Evolutionary conservation across 192 early-diverging fungal species (phyloP).

Genomic region (Funneliformis mosseae): DNA sequence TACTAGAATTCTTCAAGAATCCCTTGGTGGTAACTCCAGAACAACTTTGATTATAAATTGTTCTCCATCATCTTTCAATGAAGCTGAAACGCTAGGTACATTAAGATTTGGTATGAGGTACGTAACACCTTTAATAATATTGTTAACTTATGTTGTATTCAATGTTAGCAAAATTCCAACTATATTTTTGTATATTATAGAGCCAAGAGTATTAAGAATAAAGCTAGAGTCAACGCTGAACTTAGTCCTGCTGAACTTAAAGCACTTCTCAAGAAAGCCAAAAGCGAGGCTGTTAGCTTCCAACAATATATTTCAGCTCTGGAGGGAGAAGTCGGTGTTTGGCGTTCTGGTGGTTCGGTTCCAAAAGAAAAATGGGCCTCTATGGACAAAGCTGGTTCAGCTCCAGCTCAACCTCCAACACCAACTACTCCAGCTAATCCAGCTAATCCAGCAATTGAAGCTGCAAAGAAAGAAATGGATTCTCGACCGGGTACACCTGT

Average conservation of each 20-base stretch:
- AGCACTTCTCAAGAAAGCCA: constrained; percentile 87
- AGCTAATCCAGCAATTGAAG: constrained; percentile 38
- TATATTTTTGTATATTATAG: constrained; percentile 39
- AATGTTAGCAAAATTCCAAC: not conserved
- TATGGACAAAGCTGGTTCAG: constrained; percentile 53
- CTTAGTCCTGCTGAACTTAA: constrained; percentile 95
- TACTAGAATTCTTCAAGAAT: constrained; percentile 99
- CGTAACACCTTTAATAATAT: constrained; percentile 20
- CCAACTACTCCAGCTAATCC: constrained; percentile 50
- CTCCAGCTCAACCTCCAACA: constrained; percentile 53
- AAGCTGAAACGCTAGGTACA: constrained; percentile 91
- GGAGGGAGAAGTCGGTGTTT: constrained; percentile 87
- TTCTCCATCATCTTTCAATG: constrained; percentile 97
- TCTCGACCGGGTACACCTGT: constrained; percentile 78
- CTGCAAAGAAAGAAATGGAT: constrained; percentile 26
- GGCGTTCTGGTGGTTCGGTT: constrained; percentile 81
- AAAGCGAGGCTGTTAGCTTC: constrained; percentile 76
- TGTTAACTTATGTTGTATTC: not conserved
- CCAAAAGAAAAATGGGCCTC: constrained; percentile 61
- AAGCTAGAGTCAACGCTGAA: constrained; percentile 99
- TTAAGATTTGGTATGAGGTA: constrained; percentile 91
- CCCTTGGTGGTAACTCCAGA: constrained; percentile 98
- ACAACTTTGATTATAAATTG: constrained; percentile 99
- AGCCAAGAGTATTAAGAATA: constrained; percentile 99
- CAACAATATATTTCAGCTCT: constrained; percentile 82